Evolutionary conservation across 768 basidiomycete genomes (phyloP), one percentile per base, ranked within the genome.

Genomic region (Panellus pusillus): DNA sequence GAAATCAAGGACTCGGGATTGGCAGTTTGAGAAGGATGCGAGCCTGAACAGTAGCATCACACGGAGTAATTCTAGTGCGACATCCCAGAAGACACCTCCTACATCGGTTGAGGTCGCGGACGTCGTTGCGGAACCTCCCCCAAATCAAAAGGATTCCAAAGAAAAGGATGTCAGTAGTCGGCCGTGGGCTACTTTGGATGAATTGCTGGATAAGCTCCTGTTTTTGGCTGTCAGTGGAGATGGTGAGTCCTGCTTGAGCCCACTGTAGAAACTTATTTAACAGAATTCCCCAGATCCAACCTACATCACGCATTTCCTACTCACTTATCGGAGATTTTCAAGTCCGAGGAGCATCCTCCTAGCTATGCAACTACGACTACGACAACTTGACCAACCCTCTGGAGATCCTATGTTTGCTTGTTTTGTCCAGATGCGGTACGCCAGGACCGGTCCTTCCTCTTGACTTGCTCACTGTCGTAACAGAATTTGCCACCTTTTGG

Each of bases 341-440:
- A 86, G 79, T 31, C 91, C 91, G 8, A 82, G 91, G 38, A 86
- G 79, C 53, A 73, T 94, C 15, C 74, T 94, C n/a, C 74, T 92
- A 41, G 87, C 89, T 6, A 91, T 94, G 87, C 89, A 92, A 68
- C 89, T 91, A 65, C 84, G 89, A 43, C 87, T 93, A 80, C 82
- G 87, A 31, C 82, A 86, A 58, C 73, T 93, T 13, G 86, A 88
- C 63, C 80, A 80, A 49, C 81, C 86, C 15, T 78, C 80, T 12
- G 82, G 83, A 7, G 90, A 93, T 72, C 87, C 87, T 1, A 86
- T 92, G 82, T 88, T 93, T 69, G 89, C 89, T 8, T 88, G 85
- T 62, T 93, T 86, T 69, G 90, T 89, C 7, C 91, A 93, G 66
- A 91, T 93, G 89, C 83, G 86, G 91, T 90, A 61, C 24, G 68